phyloP scores from a whole-genome alignment of 2,329 filamentous ascomycete species.

The Pseudomassariella vexata region DNA sequence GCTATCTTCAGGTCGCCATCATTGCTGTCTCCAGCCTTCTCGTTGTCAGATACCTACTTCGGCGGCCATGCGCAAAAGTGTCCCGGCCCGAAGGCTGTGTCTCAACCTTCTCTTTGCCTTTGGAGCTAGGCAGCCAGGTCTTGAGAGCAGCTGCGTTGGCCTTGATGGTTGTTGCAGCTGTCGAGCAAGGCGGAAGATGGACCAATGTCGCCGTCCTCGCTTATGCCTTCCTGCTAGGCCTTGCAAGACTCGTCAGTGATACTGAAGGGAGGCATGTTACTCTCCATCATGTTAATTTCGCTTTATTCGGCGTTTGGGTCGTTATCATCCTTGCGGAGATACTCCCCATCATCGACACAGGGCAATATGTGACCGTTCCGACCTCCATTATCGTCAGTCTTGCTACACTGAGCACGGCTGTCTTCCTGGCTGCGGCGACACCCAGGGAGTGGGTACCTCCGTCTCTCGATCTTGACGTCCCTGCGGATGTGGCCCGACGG shows the following conservation, averaged over 20 bases:
- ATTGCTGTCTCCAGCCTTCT: slow-evolving; percentile 31
- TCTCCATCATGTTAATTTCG: slow-evolving; percentile 43
- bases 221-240: slow-evolving; percentile 38
- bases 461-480: slow-evolving; percentile 29
- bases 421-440: slow-evolving; percentile 35
- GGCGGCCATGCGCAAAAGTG: slow-evolving; percentile 22
- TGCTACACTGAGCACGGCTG: slow-evolving; percentile 28
- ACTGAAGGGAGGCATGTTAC: slow-evolving; percentile 38
- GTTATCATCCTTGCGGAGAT: slow-evolving; percentile 30
- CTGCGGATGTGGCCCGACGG: slow-evolving; percentile 28
- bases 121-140: slow-evolving; percentile 37
- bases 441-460: slow-evolving; percentile 46
- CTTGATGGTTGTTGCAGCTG: slow-evolving; percentile 31
- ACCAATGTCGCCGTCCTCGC: slow-evolving; percentile 28
- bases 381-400: slow-evolving; percentile 28
- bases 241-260: slow-evolving; percentile 34
- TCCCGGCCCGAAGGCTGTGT: slow-evolving; percentile 24
- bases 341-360: slow-evolving; percentile 37
- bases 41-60: slow-evolving; percentile 26
- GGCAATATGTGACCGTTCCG: slow-evolving; percentile 22
- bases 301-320: slow-evolving; percentile 29
- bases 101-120: slow-evolving; percentile 32
- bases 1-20: slow-evolving; percentile 31
- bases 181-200: slow-evolving; percentile 26
- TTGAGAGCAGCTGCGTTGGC: slow-evolving; percentile 31